A percentile compares a stretch with the other conserved stretches of the same genome.
phyloP scores from a whole-genome alignment of 257 asterid genomes.

The Lycium barbarum region DNA sequence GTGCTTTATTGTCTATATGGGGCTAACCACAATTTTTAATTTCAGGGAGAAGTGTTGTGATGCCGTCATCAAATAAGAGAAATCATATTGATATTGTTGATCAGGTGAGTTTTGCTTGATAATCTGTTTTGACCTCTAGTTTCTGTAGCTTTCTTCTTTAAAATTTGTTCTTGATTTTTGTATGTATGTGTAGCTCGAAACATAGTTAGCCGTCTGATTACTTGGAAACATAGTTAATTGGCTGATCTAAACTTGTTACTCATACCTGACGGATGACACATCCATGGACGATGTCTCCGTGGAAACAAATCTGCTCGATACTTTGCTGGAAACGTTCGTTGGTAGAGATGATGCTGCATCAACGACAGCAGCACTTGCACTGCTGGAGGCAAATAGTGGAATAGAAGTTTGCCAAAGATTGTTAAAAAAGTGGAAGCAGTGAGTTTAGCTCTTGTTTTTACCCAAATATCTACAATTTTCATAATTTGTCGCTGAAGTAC shows the following conservation, averaged over 20 bases:
- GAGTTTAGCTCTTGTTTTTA: slow-evolving; percentile 6
- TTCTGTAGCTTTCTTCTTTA: too few relatives aligned
- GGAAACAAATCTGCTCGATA: slow-evolving; percentile 62
- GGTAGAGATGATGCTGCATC: slow-evolving; percentile 58
- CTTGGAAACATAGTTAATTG: too few relatives aligned
- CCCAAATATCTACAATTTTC: neutral
- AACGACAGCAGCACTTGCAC: slow-evolving; percentile 46
- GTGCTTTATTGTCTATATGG: too few relatives aligned
- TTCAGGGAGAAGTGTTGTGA: too few relatives aligned
- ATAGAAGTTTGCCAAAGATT: slow-evolving; percentile 61
- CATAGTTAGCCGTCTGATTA: too few relatives aligned
- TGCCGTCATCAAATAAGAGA: too few relatives aligned
- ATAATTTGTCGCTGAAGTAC: slow-evolving; percentile 31
- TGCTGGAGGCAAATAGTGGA: slow-evolving; percentile 64
- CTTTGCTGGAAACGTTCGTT: slow-evolving; percentile 54
- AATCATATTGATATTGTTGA: too few relatives aligned
- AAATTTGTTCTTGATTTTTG: too few relatives aligned
- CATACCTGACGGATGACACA: slow-evolving; percentile 57
- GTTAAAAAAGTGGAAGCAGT: slow-evolving; percentile 65
- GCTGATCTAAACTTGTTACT: neutral
- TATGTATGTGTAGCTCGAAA: too few relatives aligned
- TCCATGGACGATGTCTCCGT: slow-evolving; percentile 40
- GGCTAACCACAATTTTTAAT: too few relatives aligned
- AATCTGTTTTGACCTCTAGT: too few relatives aligned
- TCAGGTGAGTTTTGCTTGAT: too few relatives aligned